Percentiles rank a stretch among this genome's conserved stretches.
Evolutionary conservation across 2,329 filamentous ascomycete species (phyloP).

Genomic region (Aciculosporium take): DNA sequence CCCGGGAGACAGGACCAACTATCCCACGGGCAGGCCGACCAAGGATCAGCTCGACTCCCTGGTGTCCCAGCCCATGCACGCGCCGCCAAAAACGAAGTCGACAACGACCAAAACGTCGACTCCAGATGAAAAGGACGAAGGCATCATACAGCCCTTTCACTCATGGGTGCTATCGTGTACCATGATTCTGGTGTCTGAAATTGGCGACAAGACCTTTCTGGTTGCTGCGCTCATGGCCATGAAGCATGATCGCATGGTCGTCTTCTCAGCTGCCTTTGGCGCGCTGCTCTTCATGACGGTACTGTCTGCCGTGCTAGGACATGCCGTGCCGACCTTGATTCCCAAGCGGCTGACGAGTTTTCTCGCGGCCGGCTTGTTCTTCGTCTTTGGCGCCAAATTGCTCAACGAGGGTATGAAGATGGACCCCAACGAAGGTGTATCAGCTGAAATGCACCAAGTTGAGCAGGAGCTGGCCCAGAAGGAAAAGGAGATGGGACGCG

Average conservation of each 20-base stretch:
- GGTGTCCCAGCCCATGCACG: constrained; percentile 9
- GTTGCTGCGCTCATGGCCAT: constrained; percentile 97
- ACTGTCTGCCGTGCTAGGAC: constrained; percentile 80
- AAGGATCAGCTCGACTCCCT: constrained; percentile 3
- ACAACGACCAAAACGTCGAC: constrained; percentile 14
- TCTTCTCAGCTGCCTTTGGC: constrained; percentile 88
- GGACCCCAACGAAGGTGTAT: constrained; percentile 77
- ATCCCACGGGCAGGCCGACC: constrained; percentile 41
- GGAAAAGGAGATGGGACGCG: constrained; percentile 57
- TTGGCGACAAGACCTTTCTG: constrained; percentile 97
- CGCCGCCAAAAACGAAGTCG: constrained; percentile 9
- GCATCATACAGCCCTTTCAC: constrained; percentile 66
- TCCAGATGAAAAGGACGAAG: constrained; percentile 30
- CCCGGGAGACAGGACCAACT: constrained; percentile 59
- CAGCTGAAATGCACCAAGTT: constrained; percentile 96
- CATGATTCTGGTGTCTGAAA: constrained; percentile 94
- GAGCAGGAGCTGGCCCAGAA: constrained; percentile 90
- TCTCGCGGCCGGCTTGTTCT: constrained; percentile 70
- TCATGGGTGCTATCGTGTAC: constrained; percentile 85
- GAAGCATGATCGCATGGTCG: constrained; percentile 86
- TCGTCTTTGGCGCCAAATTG: constrained; percentile 76
- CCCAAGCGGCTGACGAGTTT: constrained; percentile 86
- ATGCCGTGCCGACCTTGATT: constrained; percentile 79
- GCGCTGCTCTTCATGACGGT: constrained; percentile 91
- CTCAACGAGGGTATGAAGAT: constrained; percentile 78